phyloP scores from a whole-genome alignment of 352 stramenopile species.

The Globisporangium emineosum region DNA sequence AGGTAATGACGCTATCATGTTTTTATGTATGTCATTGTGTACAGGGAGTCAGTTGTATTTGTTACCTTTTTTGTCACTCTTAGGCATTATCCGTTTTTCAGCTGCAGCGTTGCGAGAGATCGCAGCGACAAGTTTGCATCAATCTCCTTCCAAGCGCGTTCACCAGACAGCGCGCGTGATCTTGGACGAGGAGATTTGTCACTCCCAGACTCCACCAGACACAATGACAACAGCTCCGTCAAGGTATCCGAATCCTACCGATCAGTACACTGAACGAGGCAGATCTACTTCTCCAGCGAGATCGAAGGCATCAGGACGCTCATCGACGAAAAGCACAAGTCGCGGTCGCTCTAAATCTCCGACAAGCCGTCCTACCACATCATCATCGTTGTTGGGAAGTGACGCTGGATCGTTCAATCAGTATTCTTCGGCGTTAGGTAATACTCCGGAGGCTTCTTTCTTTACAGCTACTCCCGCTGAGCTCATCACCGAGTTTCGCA shows the following conservation, averaged over 20 bases:
- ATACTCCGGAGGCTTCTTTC: slow-evolving; percentile 22
- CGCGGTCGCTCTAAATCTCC: slow-evolving; percentile 33
- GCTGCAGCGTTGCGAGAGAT: slow-evolving; percentile 49
- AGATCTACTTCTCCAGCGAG: slow-evolving; percentile 7
- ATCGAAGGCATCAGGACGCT: slow-evolving; percentile 3
- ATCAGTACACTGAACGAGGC: slow-evolving; percentile 4
- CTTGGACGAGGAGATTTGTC: slow-evolving; percentile 44
- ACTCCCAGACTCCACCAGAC: slow-evolving; percentile 2
- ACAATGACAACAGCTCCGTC: neutral
- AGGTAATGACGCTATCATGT: slow-evolving; percentile 22
- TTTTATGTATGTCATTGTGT: neutral
- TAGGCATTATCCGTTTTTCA: slow-evolving; percentile 68
- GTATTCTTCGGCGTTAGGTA: slow-evolving; percentile 24
- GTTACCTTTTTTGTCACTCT: neutral
- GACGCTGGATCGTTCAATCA: slow-evolving; percentile 31
- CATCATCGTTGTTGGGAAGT: slow-evolving; percentile 5
- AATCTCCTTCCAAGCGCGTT: slow-evolving; percentile 59
- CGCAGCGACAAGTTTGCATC: slow-evolving; percentile 50
- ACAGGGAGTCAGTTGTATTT: neutral
- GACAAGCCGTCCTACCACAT: slow-evolving; percentile 23
- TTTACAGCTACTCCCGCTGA: slow-evolving; percentile 37
- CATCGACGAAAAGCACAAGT: slow-evolving; percentile 18
- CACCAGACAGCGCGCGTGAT: slow-evolving; percentile 65
- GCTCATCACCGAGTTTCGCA: slow-evolving; percentile 21
- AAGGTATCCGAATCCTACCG: neutral